Conservation (phyloP, 1,284 basidiomycete species). For the Ceratobasidium sp. region DNA sequence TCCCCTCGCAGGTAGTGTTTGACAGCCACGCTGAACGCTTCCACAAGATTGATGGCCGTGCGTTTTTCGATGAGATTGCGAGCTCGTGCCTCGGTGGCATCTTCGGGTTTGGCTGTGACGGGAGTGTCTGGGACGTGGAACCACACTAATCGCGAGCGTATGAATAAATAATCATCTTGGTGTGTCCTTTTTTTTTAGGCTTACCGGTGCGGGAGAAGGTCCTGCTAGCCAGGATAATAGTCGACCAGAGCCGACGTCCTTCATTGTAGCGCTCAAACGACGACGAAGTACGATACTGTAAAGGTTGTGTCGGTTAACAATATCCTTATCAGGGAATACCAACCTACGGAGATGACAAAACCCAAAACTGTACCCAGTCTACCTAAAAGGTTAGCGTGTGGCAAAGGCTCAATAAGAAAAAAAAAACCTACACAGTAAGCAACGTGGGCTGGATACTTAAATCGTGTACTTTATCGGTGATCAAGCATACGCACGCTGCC, state of each 20-base stretch:
- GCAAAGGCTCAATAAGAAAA: constrained; percentile 35
- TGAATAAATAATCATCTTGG: constrained; percentile 3
- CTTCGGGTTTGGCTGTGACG: too few relatives aligned
- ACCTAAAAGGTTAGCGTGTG: neutral
- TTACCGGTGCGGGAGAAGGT: constrained; percentile 56
- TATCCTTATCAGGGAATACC: too few relatives aligned
- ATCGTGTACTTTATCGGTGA: neutral
- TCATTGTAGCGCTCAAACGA: constrained; percentile 78
- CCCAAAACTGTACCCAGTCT: constrained; percentile 62
- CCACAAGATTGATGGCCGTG: constrained; percentile 63
- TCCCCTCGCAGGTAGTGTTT: constrained; percentile 67
- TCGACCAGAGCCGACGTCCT: constrained; percentile 71
- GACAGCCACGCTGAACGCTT: constrained; percentile 61
- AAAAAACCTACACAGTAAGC: neutral
- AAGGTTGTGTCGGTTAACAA: constrained; percentile 27
- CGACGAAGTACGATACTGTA: constrained; percentile 67
- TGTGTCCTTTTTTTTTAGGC: too few relatives aligned
- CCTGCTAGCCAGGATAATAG: constrained; percentile 65
- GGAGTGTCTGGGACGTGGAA: constrained; percentile 62
- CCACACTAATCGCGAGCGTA: constrained; percentile 59
- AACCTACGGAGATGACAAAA: constrained; percentile 62
- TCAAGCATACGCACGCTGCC: constrained; percentile 52
- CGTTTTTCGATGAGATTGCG: constrained; percentile 68
- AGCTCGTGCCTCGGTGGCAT: constrained; percentile 46
- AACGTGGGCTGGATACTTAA: neutral